These are phyloP conservation scores for Waltergamsia citrina DNA, from an alignment of 2,329 filamentous ascomycete species.

Conservation along the genomic window DNA sequence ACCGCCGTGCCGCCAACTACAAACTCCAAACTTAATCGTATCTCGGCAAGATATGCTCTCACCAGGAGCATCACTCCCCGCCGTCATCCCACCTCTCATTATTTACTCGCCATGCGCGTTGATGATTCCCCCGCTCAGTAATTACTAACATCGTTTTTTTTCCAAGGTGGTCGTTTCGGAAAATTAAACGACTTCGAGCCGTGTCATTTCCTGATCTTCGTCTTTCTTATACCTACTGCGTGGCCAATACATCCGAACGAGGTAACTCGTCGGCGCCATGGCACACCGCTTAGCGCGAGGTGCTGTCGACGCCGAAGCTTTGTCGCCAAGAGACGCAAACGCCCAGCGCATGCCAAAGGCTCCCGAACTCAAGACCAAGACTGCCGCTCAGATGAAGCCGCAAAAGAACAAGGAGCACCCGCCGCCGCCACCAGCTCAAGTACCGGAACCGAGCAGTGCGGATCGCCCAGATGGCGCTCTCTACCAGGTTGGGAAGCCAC, in stretches of 20 bases:
- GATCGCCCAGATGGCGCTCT: conserved; percentile 62
- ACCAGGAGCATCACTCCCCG: too few relatives aligned
- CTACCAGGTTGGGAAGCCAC: conserved; percentile 64
- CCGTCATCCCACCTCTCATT: background rate
- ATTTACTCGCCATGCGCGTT: background rate
- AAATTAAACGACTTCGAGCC: too few relatives aligned
- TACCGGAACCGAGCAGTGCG: conserved; percentile 53
- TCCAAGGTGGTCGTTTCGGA: too few relatives aligned
- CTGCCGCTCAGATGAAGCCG: conserved; percentile 42
- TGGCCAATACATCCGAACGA: too few relatives aligned
- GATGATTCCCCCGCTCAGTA: too few relatives aligned
- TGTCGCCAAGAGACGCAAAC: conserved; percentile 57
- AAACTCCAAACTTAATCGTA: too few relatives aligned
- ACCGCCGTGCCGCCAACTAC: too few relatives aligned
- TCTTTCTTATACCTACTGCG: too few relatives aligned
- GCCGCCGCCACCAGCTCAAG: conserved; percentile 50
- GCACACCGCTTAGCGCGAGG: conserved; percentile 40
- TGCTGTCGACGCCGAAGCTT: conserved; percentile 48
- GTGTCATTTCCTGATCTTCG: too few relatives aligned
- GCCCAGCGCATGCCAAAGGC: conserved; percentile 42
- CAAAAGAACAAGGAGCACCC: conserved; percentile 58
- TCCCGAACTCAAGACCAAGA: conserved; percentile 41
- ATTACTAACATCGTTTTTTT: too few relatives aligned
- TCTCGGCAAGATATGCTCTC: too few relatives aligned
- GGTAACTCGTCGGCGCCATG: too few relatives aligned